Conservation (phyloP, 2,329 filamentous ascomycete genomes). For the Gnomoniopsis sp. region DNA sequence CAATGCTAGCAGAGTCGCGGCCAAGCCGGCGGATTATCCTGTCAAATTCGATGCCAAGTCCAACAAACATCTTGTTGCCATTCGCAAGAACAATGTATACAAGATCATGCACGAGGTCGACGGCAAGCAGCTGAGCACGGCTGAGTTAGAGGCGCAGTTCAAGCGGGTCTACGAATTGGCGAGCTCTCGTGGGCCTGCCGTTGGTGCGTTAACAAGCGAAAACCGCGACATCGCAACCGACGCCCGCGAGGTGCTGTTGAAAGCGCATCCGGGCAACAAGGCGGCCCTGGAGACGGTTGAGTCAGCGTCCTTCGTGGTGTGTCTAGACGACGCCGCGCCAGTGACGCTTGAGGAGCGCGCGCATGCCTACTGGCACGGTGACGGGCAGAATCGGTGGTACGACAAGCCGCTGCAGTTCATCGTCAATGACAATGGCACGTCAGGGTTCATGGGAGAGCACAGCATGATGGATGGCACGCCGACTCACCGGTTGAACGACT, state of each 20-base stretch:
- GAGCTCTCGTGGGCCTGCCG: conserved; percentile 57
- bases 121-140: conserved; percentile 81
- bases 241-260: conserved; percentile 71
- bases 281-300: conserved; percentile 77
- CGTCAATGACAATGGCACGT: conserved; percentile 94
- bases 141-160: conserved; percentile 90
- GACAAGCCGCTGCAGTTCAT: conserved; percentile 99
- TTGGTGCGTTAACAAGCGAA: conserved; percentile 84
- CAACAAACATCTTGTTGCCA: conserved; percentile 83
- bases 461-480: conserved; percentile 99
- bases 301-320: conserved; percentile 85
- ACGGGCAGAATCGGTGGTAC: conserved; percentile 93
- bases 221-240: conserved; percentile 94
- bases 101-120: conserved; percentile 80
- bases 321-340: conserved; percentile 85
- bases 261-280: conserved; percentile 75
- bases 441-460: conserved; percentile 97
- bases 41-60: conserved; percentile 72
- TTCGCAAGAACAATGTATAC: conserved; percentile 97
- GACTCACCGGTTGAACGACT: conserved; percentile 95
- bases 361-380: conserved; percentile 96
- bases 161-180: conserved; percentile 76
- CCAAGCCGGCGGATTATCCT: conserved; percentile 76
- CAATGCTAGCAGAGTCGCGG: conserved; percentile 83
- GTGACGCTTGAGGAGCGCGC: conserved; percentile 94